A percentile compares a stretch with the other conserved stretches of the same genome.
These are phyloP conservation scores for Botrytis byssoidea DNA, from an alignment of 2,329 filamentous ascomycete genomes.

Conservation along the genomic window DNA sequence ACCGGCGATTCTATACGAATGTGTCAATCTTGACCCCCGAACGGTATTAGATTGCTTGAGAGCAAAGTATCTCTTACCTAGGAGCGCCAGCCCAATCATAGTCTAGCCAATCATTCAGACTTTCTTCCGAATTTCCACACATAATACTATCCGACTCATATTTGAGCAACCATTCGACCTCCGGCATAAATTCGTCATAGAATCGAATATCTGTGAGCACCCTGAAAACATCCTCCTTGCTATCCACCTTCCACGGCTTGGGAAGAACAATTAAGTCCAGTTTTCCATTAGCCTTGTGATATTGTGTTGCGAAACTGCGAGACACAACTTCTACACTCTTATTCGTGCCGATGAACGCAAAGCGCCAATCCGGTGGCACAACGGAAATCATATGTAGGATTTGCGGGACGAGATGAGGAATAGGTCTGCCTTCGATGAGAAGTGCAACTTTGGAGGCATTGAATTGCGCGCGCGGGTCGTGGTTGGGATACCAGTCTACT, in stretches of 20 bases:
- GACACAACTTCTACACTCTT: conserved; percentile 48
- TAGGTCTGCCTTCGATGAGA: conserved; percentile 53
- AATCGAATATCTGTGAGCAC: conserved; percentile 55
- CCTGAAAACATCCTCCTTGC: conserved; percentile 52
- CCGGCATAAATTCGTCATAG: conserved; percentile 46
- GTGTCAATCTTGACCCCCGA: neutral
- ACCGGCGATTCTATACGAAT: neutral
- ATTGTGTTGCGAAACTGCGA: conserved; percentile 47
- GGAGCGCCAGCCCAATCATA: conserved; percentile 42
- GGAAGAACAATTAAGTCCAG: conserved; percentile 24
- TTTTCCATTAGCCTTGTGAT: conserved; percentile 52
- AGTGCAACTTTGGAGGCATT: conserved; percentile 51
- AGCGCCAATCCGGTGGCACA: conserved; percentile 57
- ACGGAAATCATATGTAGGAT: conserved; percentile 57
- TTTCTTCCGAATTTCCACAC: conserved; percentile 52
- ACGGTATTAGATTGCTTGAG: conserved; percentile 22
- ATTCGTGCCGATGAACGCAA: conserved; percentile 51
- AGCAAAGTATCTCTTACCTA: conserved; percentile 40
- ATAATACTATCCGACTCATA: conserved; percentile 58
- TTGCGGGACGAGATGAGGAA: conserved; percentile 51
- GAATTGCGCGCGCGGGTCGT: conserved; percentile 34
- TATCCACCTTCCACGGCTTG: conserved; percentile 29
- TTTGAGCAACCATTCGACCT: conserved; percentile 54
- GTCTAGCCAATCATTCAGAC: conserved; percentile 35
- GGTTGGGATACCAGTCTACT: conserved; percentile 36